These are phyloP conservation scores for Metschnikowia bowlesiae DNA, from an alignment of 805 yeast species.

Conservation along the genomic window DNA sequence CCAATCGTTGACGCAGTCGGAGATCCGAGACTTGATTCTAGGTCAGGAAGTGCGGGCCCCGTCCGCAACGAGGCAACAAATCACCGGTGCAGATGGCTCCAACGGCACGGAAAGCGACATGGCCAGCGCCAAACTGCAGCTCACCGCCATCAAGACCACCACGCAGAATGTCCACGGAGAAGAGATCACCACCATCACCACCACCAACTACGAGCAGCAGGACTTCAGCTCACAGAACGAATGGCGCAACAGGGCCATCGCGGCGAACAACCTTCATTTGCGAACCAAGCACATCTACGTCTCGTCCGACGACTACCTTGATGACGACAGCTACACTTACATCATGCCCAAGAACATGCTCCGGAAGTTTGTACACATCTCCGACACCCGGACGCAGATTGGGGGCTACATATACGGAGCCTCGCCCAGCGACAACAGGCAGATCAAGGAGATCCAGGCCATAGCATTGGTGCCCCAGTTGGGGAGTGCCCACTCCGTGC, in stretches of 20 bases:
- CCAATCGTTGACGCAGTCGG: conserved; percentile 84
- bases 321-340: conserved; percentile 56
- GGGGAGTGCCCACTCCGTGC: conserved; percentile 64
- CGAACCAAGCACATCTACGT: conserved; percentile 70
- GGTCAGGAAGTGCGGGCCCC: conserved; percentile 95
- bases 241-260: conserved; percentile 86
- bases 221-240: conserved; percentile 79
- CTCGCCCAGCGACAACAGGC: conserved; percentile 67
- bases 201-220: conserved; percentile 82
- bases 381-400: conserved; percentile 78
- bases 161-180: conserved; percentile 94
- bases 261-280: conserved; percentile 65
- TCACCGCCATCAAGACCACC: conserved; percentile 74
- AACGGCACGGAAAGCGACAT: conserved; percentile 32
- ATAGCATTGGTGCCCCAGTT: conserved; percentile 85
- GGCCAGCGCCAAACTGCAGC: conserved; percentile 43
- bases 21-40: conserved; percentile 85
- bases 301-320: conserved; percentile 52
- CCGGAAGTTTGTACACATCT: conserved; percentile 68
- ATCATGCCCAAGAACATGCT: conserved; percentile 80
- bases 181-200: conserved; percentile 89
- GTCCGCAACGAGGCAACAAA: conserved; percentile 77
- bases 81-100: conserved; percentile 62
- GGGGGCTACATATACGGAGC: conserved; percentile 78
- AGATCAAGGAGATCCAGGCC: conserved; percentile 71